A percentile compares a stretch with the other conserved stretches of the same genome.
Evolutionary conservation across 163 green algal genomes (phyloP).

Genomic region (Scenedesmus sp.): DNA sequence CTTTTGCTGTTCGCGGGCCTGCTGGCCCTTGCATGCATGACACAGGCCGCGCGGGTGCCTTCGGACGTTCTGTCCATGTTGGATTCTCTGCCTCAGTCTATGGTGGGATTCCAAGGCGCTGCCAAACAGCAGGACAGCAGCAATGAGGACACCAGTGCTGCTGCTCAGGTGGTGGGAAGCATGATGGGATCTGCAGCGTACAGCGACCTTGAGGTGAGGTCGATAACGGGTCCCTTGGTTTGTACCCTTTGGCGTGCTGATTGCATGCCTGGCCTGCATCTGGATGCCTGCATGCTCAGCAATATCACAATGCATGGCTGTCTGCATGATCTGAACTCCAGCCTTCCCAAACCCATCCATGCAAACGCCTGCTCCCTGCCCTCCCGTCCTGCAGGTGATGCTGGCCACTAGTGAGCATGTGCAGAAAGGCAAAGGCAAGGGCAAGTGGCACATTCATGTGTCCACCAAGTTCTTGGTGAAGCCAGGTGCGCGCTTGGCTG

Average conservation of each 20-base stretch:
- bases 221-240: too few species aligned
- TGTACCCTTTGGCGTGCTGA: background rate
- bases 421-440: background rate
- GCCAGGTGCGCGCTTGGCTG: background rate
- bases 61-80: background rate
- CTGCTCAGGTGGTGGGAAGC: background rate
- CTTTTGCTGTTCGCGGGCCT: background rate
- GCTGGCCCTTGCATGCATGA: background rate
- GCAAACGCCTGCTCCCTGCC: background rate
- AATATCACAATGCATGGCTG: background rate
- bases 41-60: background rate
- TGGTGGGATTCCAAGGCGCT: background rate
- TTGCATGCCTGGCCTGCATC: background rate
- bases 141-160: constrained; percentile 11
- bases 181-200: background rate
- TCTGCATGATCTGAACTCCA: background rate
- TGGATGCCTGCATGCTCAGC: background rate
- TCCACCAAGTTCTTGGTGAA: constrained; percentile 25
- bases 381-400: background rate
- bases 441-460: background rate
- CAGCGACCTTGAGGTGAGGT: background rate
- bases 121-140: background rate
- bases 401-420: background rate
- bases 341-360: background rate
- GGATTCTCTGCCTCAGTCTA: background rate